Base-by-base conservation (phyloP, 805 yeast genomes). In the Saturnispora bothae region DNA sequence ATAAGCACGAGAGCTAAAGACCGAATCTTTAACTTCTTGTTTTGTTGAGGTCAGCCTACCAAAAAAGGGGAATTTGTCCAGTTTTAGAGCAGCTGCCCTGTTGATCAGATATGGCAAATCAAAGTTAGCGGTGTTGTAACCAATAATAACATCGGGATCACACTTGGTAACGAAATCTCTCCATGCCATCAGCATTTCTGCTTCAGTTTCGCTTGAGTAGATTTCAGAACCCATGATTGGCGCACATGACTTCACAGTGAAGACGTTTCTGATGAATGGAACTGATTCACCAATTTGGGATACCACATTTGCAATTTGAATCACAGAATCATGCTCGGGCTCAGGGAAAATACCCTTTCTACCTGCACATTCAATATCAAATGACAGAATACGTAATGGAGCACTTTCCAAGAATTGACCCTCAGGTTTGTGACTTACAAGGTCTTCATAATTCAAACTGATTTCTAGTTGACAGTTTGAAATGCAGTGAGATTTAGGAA, bases 281-380 rank as follows among this genome's bases (percentile, higher is more conserved):
- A 76, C 73, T n/a, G 69, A 46, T 27, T 80, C 86, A 33, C 98
- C 96, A 36, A 79, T 78, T 36, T 74, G 66, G 50, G 84, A 79
- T 2, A 89, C 94, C 21, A 92, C 96, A 53, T 85, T 89, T 5
- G 98, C 98, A 45, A 92, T 94, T 60, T 94, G 98, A 53, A 92
- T 92, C 8, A 92, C 95, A 0, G 96, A 82, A 63, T 92, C 99
- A 33, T 75, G 71, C 44, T 82, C 82, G 2, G 99, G 80, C 53
- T 92, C 98, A 1, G 99, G 98, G 57, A 92, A 92, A 10, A 92
- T 72, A 38, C 98, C 98, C 47, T 84, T 82, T 60, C 99, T 75
- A 32, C 98, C 98, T 3, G 98, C 92, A 70, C 99, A 92, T 60
- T 92, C 99, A 44, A 92, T 92, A 68, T 92, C 99, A 57, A 92